Evolutionary conservation across 78 protist genomes (phyloP), one percentile per base, ranked within the genome.

Genomic region (Dictyostelium citrinum): DNA sequence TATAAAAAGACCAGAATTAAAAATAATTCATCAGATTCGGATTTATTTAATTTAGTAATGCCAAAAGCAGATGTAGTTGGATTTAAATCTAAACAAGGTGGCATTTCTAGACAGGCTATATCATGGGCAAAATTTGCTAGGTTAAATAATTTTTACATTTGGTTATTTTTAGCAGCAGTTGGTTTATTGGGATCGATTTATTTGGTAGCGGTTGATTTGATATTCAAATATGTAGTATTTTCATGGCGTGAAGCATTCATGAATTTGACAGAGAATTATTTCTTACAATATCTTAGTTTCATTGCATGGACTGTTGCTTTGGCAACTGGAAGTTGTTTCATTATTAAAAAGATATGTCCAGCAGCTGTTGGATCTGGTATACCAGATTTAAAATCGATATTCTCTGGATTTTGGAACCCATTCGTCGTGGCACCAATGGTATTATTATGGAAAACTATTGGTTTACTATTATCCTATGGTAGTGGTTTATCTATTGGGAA

Each of bases 371-470:
- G 97, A n/a, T 68, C 86, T 1, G 98, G 98, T 46, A 91, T 97
- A 64, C 97, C 97, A 10, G 98, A 97, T 84, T 81, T 97, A 43
- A 97, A 97, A 64, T 68, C 93, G 0, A 95, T 97, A 46, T 64
- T 97, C 37, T 77, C 91, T 17, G 98, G 98, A 29, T 75, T 77
- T 67, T 74, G 76, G 83, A 49, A 92, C 49, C 31, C 77, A 1
- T 27, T 29, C 2, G 94, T 88, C 20, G 90, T 97, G 16, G 41
- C n/a, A 22, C 81, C 77, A 17, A 35, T 31, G 17, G 76, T 91
- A 5, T 39, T 95, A 33, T 31, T 95, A 20, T 85, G 83, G 71
- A 95, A 95, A 51, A 45, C 67, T 3, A 14, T 83, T 10, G 97
- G 97, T 12, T 24, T 97, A 27, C 70, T 81, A 11, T 29, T 82